phyloP scores from a whole-genome alignment of 306 rosid species.

The Acacia acuminata region DNA sequence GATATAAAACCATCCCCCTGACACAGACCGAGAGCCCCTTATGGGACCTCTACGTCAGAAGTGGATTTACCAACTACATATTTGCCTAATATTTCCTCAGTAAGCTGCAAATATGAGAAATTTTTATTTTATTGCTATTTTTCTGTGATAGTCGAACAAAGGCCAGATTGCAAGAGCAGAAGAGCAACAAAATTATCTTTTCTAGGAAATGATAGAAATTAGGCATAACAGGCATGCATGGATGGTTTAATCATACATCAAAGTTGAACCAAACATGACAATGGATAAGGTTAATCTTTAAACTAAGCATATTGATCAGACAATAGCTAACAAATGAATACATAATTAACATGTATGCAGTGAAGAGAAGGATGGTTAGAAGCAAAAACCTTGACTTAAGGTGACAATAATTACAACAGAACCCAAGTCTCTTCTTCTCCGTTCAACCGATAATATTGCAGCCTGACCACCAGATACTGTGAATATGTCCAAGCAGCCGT shows the following conservation, averaged over 20 bases:
- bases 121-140: background rate
- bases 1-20: background rate
- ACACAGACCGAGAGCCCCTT: background rate
- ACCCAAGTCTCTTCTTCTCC: background rate
- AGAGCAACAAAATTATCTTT: background rate
- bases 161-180: background rate
- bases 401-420: conserved; percentile 21
- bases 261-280: conserved; percentile 18
- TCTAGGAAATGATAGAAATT: conserved; percentile 6
- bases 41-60: background rate
- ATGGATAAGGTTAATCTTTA: background rate
- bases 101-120: background rate
- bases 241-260: background rate
- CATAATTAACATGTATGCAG: conserved; percentile 29
- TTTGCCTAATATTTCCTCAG: background rate
- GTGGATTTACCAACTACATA: background rate
- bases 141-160: background rate
- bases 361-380: conserved; percentile 13
- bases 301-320: background rate
- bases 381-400: conserved; percentile 28
- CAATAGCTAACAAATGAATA: background rate
- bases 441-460: background rate
- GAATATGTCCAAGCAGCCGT: conserved; percentile 19
- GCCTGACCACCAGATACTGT: conserved; percentile 6
- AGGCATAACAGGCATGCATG: background rate